Evolutionary conservation across 805 yeast species (phyloP).

Genomic region (Teunomyces pallodes): DNA sequence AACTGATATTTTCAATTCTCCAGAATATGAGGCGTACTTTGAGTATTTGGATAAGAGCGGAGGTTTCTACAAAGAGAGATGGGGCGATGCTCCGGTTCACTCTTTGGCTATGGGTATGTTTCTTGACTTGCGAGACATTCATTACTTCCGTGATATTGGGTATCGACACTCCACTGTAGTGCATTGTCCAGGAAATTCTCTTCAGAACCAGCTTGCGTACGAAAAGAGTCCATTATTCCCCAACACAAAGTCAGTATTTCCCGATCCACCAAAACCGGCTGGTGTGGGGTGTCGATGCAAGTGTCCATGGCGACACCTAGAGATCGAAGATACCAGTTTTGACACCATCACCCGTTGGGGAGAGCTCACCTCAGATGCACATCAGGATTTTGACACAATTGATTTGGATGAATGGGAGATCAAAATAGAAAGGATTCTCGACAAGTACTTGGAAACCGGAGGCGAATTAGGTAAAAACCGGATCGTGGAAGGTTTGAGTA

Average conservation of each 20-base stretch:
- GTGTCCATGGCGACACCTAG: constrained; percentile 49
- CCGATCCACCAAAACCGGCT: constrained; percentile 26
- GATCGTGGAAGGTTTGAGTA: background rate
- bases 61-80: constrained; percentile 87
- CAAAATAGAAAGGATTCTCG: constrained; percentile 10
- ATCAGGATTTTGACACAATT: constrained; percentile 9
- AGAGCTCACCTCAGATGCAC: constrained; percentile 16
- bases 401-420: constrained; percentile 18
- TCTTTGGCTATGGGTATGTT: constrained; percentile 81
- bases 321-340: constrained; percentile 17
- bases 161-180: constrained; percentile 76
- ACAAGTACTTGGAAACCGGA: constrained; percentile 8
- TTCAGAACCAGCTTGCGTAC: constrained; percentile 46
- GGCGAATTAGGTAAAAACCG: constrained; percentile 9
- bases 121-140: constrained; percentile 66
- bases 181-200: constrained; percentile 72
- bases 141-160: constrained; percentile 91
- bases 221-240: background rate
- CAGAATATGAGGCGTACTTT: constrained; percentile 65
- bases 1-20: constrained; percentile 70
- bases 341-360: constrained; percentile 19
- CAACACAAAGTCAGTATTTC: background rate
- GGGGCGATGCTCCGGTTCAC: constrained; percentile 98
- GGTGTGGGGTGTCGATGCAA: constrained; percentile 85
- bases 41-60: constrained; percentile 65